A percentile compares a stretch with the other conserved stretches of the same genome.
phyloP scores from a whole-genome alignment of 139 green algal genomes.

The Micractinium sp. region DNA sequence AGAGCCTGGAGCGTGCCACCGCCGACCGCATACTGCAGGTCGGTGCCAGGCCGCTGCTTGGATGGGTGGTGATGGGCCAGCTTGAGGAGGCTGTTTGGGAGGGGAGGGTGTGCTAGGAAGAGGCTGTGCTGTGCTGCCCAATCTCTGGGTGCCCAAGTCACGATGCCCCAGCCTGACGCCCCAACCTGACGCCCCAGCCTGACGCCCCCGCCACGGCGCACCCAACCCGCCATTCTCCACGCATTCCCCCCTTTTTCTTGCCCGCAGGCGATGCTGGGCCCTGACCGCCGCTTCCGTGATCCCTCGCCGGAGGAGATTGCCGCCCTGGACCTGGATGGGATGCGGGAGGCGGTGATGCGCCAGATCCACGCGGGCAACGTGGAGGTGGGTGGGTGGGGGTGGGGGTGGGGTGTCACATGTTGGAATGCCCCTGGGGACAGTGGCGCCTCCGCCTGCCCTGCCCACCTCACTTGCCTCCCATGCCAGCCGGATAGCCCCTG shows the following conservation, averaged over 20 bases:
- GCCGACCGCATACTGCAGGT: constrained; percentile 76
- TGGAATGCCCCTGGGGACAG: no score
- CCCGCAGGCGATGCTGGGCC: constrained; percentile 78
- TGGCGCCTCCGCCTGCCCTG: not conserved
- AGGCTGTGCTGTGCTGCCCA: no score
- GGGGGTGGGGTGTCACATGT: not conserved
- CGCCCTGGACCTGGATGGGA: constrained; percentile 83
- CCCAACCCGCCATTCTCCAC: no score
- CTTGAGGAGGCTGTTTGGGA: no score
- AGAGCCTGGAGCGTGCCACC: constrained; percentile 90
- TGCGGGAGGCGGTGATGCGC: constrained; percentile 65
- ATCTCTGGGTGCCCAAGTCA: no score
- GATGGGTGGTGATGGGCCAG: not conserved
- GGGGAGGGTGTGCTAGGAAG: no score
- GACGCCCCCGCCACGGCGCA: no score
- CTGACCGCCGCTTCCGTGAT: constrained; percentile 86
- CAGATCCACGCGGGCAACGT: constrained; percentile 77
- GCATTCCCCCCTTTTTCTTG: not conserved
- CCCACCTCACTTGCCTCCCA: not conserved
- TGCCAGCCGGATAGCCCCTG: no score
- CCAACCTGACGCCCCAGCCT: no score
- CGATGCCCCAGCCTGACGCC: no score
- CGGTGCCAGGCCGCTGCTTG: not conserved
- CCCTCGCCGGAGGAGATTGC: constrained; percentile 83
- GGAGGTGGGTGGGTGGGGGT: constrained; percentile 55